Evolutionary conservation across 2,329 filamentous ascomycete genomes (phyloP), one percentile per base, ranked within the genome.

Genomic region (Cadophora luteo-olivacea): DNA sequence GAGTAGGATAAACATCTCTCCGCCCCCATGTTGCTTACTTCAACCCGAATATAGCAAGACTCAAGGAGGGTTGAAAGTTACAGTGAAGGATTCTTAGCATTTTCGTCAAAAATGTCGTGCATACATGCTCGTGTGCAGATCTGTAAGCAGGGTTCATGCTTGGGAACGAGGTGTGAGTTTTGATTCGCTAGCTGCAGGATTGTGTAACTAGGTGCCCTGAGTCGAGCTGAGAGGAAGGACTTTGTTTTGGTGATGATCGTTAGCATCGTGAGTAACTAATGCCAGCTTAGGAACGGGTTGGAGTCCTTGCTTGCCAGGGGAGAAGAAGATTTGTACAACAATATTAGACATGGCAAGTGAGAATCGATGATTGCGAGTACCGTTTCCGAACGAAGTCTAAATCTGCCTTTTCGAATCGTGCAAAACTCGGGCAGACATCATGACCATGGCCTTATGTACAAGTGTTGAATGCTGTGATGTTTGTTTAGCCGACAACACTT

Each of bases 21-120:
- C 52, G 52, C 29, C 14, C 4, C 14, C 16, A 55, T 55, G 33
- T 29, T 33, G 52, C 52, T 55, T 55, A 55, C 16, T 16, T 19
- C 25, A 19, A 29, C 52, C 25, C 29, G 29, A n/a, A 55, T 55
- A 55, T 55, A 55, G 25, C 3, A 55, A 55, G 25, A 55, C n/a
- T 14, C 29, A 33, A 33, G 11, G 29, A 33, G 25, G 52, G 51
- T 32, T 29, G 29, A 29, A 12, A 9, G 52, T 55, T 55, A 55
- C 29, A 55, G 16, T 55, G 52, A 55, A 33, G 29, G 52, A 55
- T 55, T 55, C 52, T 55, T 16, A 16, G 52, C 29, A 55, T 33
- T 55, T 33, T 19, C 14, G 11, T 24, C 9, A 54, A 32, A 2
- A 4, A 33, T 33, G 52, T 55, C 29, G 52, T 55, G 25, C 52